Evolutionary conservation across 139 green algal species (phyloP), one percentile per base, ranked within the genome.

Genomic region (Tetradesmus lagerheimii): DNA sequence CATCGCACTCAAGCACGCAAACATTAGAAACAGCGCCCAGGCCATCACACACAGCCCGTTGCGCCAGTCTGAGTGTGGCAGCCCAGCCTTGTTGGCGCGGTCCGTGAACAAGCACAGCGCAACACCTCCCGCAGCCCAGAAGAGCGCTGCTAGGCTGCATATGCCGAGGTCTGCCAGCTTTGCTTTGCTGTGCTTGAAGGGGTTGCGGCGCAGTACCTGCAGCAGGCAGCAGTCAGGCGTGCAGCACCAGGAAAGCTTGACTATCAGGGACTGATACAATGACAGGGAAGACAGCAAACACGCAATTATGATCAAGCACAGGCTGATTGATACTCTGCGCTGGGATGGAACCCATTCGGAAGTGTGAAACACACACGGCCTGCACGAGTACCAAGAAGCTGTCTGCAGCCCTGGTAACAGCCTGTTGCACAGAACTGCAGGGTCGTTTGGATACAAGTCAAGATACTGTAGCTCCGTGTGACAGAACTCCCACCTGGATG

Each of bases 21-120:
- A 83, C 31, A 84, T 29, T 12, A 89, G 39, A 15, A 84, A 31
- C 18, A 82, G 41, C 43, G 34, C 74, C 85, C 85, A 89, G 11
- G 74, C 71, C 37, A 89, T 15, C 5, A 84, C 85, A 74, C 85
- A 89, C 45, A 83, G 37, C 14, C 71, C 85, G 35, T 89, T 89
- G 27, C 85, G 71, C 43, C 34, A 74, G 38, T 89, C 12, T 29
- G 15, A 4, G 1, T 25, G 23, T 8, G 71, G 85, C 18, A 84
- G 8, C n/a, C 71, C 85, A 15, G 12, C 47, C 18, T 47, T 71
- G 85, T 89, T 89, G 27, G 85, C 85, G 3, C 29, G 38, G 45
- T 89, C 38, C 4, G 85, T 47, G 53, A 66, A 89, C n/a, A 84
- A 11, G 50, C 38, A 77, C 14, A 89, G 71, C 27, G 78, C 76